Evolutionary conservation across 2,329 filamentous ascomycete genomes (phyloP), one percentile per base, ranked within the genome.

Genomic region (Aureobasidium sp.): DNA sequence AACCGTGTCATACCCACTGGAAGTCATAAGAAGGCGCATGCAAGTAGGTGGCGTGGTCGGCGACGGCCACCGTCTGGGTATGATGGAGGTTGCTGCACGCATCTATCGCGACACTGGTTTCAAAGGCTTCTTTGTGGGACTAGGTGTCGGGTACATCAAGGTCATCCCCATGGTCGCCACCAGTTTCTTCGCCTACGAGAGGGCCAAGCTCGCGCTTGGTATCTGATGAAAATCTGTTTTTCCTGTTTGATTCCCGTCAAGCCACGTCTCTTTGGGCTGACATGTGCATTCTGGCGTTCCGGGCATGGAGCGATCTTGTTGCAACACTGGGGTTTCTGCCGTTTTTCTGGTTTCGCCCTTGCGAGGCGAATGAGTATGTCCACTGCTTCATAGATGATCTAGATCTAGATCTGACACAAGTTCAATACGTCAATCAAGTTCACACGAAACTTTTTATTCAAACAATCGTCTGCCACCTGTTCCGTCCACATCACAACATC

Each of bases 141-240:
- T 99, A 72, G 90, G 89, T 1, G 97, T 99, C 74, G 94, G 94
- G 8, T 99, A 97, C 74, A 84, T 91, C 70, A 99, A 99, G 78
- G 85, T 97, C 57, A 81, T 97, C 65, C 94, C 94, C 3, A 88
- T 99, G 90, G 85, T 78, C 31, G 94, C 94, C 14, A 84, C 83
- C 17, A 83, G 82, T 65, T 88, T 88, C 72, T 87, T 82, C 70
- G 84, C 85, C 19, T 88, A 88, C 69, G 85, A 88, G 71, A 77
- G 85, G 63, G 79, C 80, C 58, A 88, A 88, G 69, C 76, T 77
- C 72, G 80, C 77, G 64, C 72, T 83, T 49, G 79, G 79, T 9
- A 82, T 82, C 62, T 77, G 44, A 59, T 35, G 14, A 31, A 22
- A 27, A 29, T 56, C n/a, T 40, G 52, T 57, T 45, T 31, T 44